A percentile compares a stretch with the other conserved stretches of the same genome.
These are phyloP conservation scores for Oryza glumipatula DNA, from an alignment of 176 grass and related monocot species.

Conservation along the genomic window DNA sequence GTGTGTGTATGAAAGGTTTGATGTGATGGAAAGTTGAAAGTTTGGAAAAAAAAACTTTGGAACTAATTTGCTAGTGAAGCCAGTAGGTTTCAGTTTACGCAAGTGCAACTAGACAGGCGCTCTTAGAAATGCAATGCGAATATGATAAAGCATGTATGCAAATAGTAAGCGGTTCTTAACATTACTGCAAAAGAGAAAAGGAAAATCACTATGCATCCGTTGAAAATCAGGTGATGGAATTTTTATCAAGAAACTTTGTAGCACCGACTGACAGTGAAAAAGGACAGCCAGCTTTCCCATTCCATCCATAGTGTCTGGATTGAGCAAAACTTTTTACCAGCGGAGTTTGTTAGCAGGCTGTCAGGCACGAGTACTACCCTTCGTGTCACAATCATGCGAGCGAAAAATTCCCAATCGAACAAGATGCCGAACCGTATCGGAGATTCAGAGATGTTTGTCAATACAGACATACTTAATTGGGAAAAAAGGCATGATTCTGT, in stretches of 20 bases:
- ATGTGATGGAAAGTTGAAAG: too few relatives aligned
- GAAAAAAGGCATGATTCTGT: not conserved
- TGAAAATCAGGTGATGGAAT: not conserved
- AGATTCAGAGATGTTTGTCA: too few relatives aligned
- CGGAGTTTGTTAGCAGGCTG: not conserved
- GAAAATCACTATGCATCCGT: not conserved
- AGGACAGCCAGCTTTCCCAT: not conserved
- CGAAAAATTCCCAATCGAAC: not conserved
- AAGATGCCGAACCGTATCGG: not conserved
- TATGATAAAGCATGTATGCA: not conserved
- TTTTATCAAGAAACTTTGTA: not conserved
- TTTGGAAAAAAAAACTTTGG: too few relatives aligned
- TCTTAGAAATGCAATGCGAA: not conserved
- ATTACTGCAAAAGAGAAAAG: not conserved
- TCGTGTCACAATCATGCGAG: not conserved
- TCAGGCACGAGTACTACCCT: not conserved
- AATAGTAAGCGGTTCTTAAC: not conserved
- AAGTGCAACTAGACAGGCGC: not conserved
- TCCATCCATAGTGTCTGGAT: not conserved
- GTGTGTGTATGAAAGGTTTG: too few relatives aligned
- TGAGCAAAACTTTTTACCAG: not conserved
- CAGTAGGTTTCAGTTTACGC: not conserved
- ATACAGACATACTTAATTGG: not conserved
- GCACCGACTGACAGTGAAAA: not conserved
- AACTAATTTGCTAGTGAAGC: conserved; percentile 14